phyloP scores from a whole-genome alignment of 306 rosid species.

The Begonia masoniana region DNA sequence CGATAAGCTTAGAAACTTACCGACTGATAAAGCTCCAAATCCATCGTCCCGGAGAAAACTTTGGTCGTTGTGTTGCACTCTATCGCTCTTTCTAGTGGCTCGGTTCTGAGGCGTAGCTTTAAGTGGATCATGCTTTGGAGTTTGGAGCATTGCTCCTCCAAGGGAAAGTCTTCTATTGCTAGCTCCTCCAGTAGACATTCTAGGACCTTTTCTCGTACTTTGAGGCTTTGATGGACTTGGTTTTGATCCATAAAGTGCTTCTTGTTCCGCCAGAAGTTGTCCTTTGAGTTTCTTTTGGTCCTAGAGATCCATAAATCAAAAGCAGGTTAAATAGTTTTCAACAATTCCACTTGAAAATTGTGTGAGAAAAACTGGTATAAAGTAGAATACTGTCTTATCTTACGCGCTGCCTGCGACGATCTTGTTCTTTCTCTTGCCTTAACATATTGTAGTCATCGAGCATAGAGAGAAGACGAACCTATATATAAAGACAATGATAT shows the following conservation, averaged over 20 bases:
- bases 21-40: conserved; percentile 43
- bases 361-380: no score
- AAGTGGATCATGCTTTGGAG: conserved; percentile 25
- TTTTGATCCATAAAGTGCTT: conserved; percentile 84
- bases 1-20: conserved; percentile 18
- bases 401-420: conserved; percentile 88
- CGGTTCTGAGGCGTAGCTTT: conserved; percentile 30
- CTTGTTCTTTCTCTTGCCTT: conserved; percentile 86
- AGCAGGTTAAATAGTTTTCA: neutral
- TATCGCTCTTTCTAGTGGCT: conserved; percentile 50
- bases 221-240: conserved; percentile 81
- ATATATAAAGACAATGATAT: neutral
- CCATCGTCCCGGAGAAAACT: conserved; percentile 42
- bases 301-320: conserved; percentile 22
- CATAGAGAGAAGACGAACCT: conserved; percentile 73
- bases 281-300: conserved; percentile 92
- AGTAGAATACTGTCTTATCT: conserved; percentile 8
- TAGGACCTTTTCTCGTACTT: conserved; percentile 52
- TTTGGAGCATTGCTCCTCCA: conserved; percentile 68
- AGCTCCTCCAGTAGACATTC: conserved; percentile 59
- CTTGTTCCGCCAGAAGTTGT: conserved; percentile 80
- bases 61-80: conserved; percentile 31
- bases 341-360: no score
- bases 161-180: conserved; percentile 43
- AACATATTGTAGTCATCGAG: conserved; percentile 60